Evolutionary conservation across 495 filamentous ascomycete genomes (phyloP), one percentile per base, ranked within the genome.

Genomic region (Aspergillus carlsbadensis): DNA sequence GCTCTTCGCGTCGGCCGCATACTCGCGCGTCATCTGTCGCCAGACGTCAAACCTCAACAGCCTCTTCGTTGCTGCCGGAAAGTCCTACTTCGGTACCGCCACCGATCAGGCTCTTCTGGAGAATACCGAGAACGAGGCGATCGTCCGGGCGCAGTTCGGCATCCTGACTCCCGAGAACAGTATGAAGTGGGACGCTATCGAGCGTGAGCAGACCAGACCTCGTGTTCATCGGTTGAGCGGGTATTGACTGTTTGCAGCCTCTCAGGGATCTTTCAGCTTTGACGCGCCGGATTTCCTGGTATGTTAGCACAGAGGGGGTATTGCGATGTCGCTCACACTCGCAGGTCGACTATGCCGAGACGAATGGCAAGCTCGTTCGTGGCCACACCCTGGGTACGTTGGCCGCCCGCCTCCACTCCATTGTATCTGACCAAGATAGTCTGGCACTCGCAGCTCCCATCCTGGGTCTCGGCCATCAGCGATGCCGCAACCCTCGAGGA

Each of bases 81-180:
- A 63, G 44, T 35, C 35, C 11, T 66, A 66, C 57, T 58, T 62
- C 17, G 69, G 69, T 22, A 70, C 69, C 13, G 45, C 37, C 43
- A 35, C 63, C 14, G 69, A 71, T 36, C 60, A 57, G 20, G 42
- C 42, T 33, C 57, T 60, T 39, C 34, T 71, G 50, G 54, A 53
- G 58, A 66, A 59, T 14, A 34, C n/a, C 35, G 29, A 45, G 36
- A 62, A 59, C 37, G 51, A 34, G 36, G 70, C 72, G 6, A 74
- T 80, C 48, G 65, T 80, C 64, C 64, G 70, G 47, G 66, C 72
- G 1, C 66, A 81, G 57, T 83, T 82, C 40, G 77, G 79, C 50
- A 71, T 75, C 45, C 55, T 82, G 52, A 81, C 78, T 10, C 77
- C 78, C 0, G 80, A 81, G 70, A 83, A 83, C 69, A 80, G 76